Conservation (phyloP, 139 green algal genomes). For the Pleodorina starrii region DNA sequence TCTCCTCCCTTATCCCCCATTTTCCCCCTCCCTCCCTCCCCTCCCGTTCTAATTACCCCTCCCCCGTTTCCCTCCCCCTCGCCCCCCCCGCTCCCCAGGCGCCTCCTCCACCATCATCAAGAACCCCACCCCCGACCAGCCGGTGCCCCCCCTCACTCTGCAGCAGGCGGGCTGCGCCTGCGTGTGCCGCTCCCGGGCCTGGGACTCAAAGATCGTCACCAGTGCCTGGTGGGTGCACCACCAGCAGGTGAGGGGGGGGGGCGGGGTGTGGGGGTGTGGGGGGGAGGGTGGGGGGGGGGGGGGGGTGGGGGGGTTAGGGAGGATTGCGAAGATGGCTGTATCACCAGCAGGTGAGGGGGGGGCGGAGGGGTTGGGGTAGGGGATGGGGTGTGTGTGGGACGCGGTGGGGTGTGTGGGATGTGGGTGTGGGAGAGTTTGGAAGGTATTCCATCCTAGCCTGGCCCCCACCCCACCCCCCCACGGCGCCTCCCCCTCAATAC, state of each 20-base stretch:
- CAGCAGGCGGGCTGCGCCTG: slow-evolving; percentile 87
- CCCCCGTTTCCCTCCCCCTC: background rate
- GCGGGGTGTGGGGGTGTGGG: background rate
- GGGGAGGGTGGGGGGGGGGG: background rate
- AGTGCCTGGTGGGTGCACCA: slow-evolving; percentile 95
- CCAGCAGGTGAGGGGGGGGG: slow-evolving; percentile 77
- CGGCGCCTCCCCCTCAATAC: too few relatives aligned
- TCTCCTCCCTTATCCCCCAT: background rate
- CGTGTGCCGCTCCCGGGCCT: slow-evolving; percentile 92
- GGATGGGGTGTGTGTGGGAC: background rate
- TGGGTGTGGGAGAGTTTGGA: too few relatives aligned
- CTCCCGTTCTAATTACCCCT: background rate
- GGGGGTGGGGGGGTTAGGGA: background rate
- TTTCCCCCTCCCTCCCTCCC: background rate
- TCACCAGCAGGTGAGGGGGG: background rate
- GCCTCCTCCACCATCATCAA: slow-evolving; percentile 92
- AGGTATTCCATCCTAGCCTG: too few relatives aligned
- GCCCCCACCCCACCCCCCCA: too few relatives aligned
- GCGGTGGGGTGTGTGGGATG: background rate
- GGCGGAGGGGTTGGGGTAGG: background rate
- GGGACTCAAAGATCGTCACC: slow-evolving; percentile 94
- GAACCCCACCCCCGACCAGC: slow-evolving; percentile 71
- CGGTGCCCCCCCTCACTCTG: slow-evolving; percentile 85
- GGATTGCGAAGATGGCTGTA: too few relatives aligned
- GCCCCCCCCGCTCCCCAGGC: slow-evolving; percentile 42